These are phyloP conservation scores for Nicotiana knightiana DNA, from an alignment of 257 asterid genomes.

Conservation along the genomic window DNA sequence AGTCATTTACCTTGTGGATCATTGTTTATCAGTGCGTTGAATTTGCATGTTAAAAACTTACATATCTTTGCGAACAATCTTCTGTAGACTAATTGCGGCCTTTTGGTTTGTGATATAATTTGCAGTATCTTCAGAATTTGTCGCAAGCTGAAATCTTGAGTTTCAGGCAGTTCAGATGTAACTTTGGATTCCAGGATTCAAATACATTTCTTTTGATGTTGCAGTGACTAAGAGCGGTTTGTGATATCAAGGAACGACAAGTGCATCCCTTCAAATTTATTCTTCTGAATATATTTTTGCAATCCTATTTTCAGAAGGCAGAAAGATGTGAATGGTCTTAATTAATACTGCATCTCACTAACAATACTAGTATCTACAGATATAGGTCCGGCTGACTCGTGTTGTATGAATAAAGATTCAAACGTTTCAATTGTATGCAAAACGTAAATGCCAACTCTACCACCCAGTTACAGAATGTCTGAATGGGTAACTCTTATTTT, in stretches of 20 bases:
- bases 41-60: not conserved
- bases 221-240: slow-evolving; percentile 31
- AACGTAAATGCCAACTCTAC: not conserved
- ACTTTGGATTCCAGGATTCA: slow-evolving; percentile 27
- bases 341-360: slow-evolving; percentile 14
- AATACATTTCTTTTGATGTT: slow-evolving; percentile 21
- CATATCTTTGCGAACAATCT: not conserved
- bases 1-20: not conserved
- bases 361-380: slow-evolving; percentile 10
- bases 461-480: not conserved
- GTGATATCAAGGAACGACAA: slow-evolving; percentile 21
- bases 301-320: slow-evolving; percentile 12
- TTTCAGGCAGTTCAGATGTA: slow-evolving; percentile 3
- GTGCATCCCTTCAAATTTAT: slow-evolving; percentile 9
- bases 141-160: slow-evolving; percentile 17
- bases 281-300: slow-evolving; percentile 14
- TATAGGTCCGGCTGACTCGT: slow-evolving; percentile 17
- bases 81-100: not conserved
- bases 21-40: not conserved
- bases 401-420: slow-evolving; percentile 5
- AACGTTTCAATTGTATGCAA: not conserved
- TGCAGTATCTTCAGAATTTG: slow-evolving; percentile 22
- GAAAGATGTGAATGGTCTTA: slow-evolving; percentile 26
- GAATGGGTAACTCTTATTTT: not conserved
- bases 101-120: not conserved